Evolutionary conservation across 129 eudicot species (phyloP).

Genomic region (Helianthus tuberosus): DNA sequence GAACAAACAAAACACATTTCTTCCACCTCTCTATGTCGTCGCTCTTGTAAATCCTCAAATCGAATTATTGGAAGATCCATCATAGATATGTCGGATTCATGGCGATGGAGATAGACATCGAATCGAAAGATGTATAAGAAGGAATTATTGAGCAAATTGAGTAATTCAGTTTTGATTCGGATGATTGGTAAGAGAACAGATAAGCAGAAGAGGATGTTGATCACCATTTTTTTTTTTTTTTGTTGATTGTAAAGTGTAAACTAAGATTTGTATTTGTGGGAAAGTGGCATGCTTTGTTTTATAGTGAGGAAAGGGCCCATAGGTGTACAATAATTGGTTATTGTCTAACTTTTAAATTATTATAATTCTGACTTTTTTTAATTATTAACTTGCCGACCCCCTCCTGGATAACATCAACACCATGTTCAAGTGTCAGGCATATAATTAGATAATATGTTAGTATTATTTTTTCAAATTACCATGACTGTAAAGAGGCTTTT

Average conservation of each 20-base stretch:
- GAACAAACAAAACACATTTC: slow-evolving; percentile 37
- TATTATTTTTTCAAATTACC: too few relatives aligned
- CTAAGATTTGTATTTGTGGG: not conserved
- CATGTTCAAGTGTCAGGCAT: not conserved
- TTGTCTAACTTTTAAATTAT: not conserved
- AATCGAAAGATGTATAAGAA: not conserved
- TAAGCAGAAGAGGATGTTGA: slow-evolving; percentile 24
- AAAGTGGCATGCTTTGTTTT: not conserved
- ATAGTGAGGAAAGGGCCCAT: not conserved
- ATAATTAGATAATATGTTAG: too few relatives aligned
- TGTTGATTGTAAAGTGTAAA: not conserved
- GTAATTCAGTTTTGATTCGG: slow-evolving; percentile 14
- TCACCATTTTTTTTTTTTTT: slow-evolving; percentile 16
- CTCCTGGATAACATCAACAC: not conserved
- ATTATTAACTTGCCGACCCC: not conserved
- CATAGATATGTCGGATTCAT: not conserved
- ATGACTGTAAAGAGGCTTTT: too few relatives aligned
- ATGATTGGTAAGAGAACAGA: slow-evolving; percentile 19
- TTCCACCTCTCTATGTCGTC: slow-evolving; percentile 28
- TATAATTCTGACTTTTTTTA: not conserved
- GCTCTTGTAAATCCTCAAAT: slow-evolving; percentile 29
- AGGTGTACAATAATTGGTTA: not conserved
- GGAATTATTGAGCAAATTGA: slow-evolving; percentile 5
- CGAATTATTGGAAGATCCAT: slow-evolving; percentile 35
- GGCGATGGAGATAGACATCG: not conserved